Base-by-base conservation (phyloP, 495 filamentous ascomycete genomes). In the Friedmanniomyces endolithicus region DNA sequence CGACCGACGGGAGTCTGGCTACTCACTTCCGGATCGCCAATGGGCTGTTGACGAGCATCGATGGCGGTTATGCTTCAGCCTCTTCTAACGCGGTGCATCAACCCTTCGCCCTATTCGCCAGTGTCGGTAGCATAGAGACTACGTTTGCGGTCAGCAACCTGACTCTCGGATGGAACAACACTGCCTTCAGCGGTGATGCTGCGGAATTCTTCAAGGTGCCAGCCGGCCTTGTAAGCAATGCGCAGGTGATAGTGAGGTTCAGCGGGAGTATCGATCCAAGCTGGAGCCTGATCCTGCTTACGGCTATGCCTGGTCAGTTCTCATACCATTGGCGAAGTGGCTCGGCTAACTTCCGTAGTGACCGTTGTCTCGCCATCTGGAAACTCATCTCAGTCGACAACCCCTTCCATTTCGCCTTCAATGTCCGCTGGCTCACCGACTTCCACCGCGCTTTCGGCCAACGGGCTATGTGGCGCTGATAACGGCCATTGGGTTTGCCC, bases 151-250 rank as follows among this genome's bases (percentile, higher is more conserved):
- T 63, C 8, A 20, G 34, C 3, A 23, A 45, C 14, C 34, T 46
- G 12, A 20, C 34, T 6, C 31, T 65, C 14, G 48, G 16, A 11
- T 64, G 63, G 63, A 52, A 16, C 7, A 60, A 65, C 40, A 14
- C 56, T 1, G 49, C n/a, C 2, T 65, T 65, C 52, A 49, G 40
- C 22, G 35, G 62, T 40, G 54, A 57, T 11, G n/a, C 46, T 11
- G 63, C 59, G 6, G 40, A 53, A 22, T 59, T 65, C 19, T 65
- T 51, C 48, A 48, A 48, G 25, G 41, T 31, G 19, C 52, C 59
- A 33, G 11, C 52, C 6, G 34, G 20, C 27, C n/a, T 37, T 7
- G 19, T 52, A 1, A 40, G 47, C 20, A 60, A 59, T 29, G 59
- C 59, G 7, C 22, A 55, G 19, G 50, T 63, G 24, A 48, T 62